Percentiles rank a stretch among this genome's conserved stretches.
These are phyloP conservation scores for Sarcomyxa edulis DNA, from an alignment of 768 basidiomycete genomes.

Conservation along the genomic window DNA sequence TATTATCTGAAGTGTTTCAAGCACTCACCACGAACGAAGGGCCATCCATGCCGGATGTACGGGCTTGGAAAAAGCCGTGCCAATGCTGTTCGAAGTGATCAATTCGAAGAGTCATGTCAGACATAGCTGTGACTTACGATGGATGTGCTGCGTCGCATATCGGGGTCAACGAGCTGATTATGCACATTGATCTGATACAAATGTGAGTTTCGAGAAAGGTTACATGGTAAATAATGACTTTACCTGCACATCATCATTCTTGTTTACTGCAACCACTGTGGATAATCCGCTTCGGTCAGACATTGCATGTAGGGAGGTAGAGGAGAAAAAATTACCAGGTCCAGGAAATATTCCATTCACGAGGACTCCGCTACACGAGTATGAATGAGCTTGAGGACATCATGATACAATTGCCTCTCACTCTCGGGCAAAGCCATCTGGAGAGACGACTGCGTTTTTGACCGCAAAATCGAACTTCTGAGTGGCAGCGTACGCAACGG, in stretches of 20 bases:
- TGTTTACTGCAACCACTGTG: slow-evolving; percentile 13
- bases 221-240: neutral
- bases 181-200: slow-evolving; percentile 18
- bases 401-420: slow-evolving; percentile 2
- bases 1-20: slow-evolving; percentile 6
- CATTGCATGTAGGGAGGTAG: neutral
- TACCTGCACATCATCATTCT: slow-evolving; percentile 20
- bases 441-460: slow-evolving; percentile 14
- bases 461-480: slow-evolving; percentile 12
- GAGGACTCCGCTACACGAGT: slow-evolving; percentile 15
- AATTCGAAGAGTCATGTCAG: neutral
- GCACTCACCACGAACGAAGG: slow-evolving; percentile 24
- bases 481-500: slow-evolving; percentile 10
- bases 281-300: neutral
- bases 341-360: slow-evolving; percentile 25
- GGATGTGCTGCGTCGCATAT: slow-evolving; percentile 25
- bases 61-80: slow-evolving; percentile 30
- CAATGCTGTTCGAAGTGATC: slow-evolving; percentile 19
- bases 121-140: slow-evolving; percentile 13
- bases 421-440: slow-evolving; percentile 18
- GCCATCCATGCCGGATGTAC: slow-evolving; percentile 30
- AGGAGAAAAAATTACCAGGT: slow-evolving; percentile 9
- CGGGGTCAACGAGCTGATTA: slow-evolving; percentile 19
- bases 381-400: neutral
- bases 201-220: neutral